Conservation (phyloP, 83 land plant species). For the Diphasiastrum complanatum region DNA sequence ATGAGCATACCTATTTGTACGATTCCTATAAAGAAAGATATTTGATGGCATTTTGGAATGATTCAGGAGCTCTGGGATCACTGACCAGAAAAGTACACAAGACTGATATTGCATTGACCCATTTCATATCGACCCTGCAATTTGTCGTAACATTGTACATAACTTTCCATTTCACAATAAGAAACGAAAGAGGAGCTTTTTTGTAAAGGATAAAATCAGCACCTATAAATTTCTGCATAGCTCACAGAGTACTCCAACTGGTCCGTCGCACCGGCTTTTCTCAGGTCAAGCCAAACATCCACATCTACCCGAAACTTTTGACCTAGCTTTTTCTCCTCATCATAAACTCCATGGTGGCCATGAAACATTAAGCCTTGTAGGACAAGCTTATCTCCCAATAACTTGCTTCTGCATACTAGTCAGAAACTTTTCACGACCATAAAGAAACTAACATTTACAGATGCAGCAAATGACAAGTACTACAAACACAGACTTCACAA, state of each 20-base stretch:
- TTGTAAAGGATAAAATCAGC: not conserved
- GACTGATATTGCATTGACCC: too few species aligned
- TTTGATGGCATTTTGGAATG: too few species aligned
- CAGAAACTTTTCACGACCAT: too few species aligned
- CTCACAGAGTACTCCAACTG: slow-evolving; percentile 61
- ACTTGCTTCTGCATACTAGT: too few species aligned
- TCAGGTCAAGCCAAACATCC: slow-evolving; percentile 82
- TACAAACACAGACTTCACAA: too few species aligned
- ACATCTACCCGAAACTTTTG: slow-evolving; percentile 81
- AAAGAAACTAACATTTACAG: too few species aligned
- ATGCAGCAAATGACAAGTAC: too few species aligned
- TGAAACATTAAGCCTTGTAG: slow-evolving; percentile 78
- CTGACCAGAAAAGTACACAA: too few species aligned
- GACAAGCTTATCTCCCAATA: slow-evolving; percentile 69
- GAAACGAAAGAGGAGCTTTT: not conserved
- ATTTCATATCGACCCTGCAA: too few species aligned
- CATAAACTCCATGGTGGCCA: slow-evolving; percentile 80
- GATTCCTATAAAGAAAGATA: not conserved
- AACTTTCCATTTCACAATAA: not conserved
- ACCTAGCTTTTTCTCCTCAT: slow-evolving; percentile 58
- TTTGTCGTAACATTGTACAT: not conserved
- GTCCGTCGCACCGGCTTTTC: slow-evolving; percentile 55
- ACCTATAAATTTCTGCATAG: slow-evolving; percentile 76
- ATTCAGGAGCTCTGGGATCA: too few species aligned
- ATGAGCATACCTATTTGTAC: not conserved